Base-by-base conservation (phyloP, 148 eudicot species). In the Nepenthes mirabilis region DNA sequence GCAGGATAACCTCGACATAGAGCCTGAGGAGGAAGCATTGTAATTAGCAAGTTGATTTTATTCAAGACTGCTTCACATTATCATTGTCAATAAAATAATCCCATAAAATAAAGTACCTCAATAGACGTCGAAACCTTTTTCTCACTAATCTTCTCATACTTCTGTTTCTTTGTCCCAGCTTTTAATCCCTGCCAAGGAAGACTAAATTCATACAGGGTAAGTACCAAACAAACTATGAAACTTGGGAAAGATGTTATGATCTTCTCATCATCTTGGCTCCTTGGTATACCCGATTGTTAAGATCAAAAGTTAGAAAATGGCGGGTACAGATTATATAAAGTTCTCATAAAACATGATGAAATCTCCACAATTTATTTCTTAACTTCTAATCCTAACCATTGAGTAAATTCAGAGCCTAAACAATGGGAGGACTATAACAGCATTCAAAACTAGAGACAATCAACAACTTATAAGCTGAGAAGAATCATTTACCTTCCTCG, bases 151-250 rank as follows among this genome's bases (percentile, higher is more conserved):
- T 77, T 84, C 56, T 88, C 96, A 62, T 88, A 88, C 76, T 88
- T 88, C 47, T 88, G 95, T 70, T 84, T 88, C 82, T 88, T 88
- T 51, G 69, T 88, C 60, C 95, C 95, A 11, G 91, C 95, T 79
- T 82, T 88, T 66, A 88, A 79, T 58, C 95, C 95, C 78, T 88
- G 96, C 96, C 96, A 88, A 1, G 96, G 96, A 66, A 88, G 96
- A 77, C 96, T 88, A 71, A 63, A 71, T 54, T 61, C 32, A 75
- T 23, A 68, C 14, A 63, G 51, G 51, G 54, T 67, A 62, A 52
- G 48, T 61, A 62, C 37, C 65, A 66, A 69, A 43, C 52, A 68
- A 63, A 61, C 34, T 14, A 12, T 10, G n/a, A 49, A 11, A 49
- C 6, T 6, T 0, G 11, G 48, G 48, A 45, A 64, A 48, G 40